A percentile compares a stretch with the other conserved stretches of the same genome.
phyloP scores from a whole-genome alignment of 176 grass and related monocot genomes.

The Raddia distichophylla region DNA sequence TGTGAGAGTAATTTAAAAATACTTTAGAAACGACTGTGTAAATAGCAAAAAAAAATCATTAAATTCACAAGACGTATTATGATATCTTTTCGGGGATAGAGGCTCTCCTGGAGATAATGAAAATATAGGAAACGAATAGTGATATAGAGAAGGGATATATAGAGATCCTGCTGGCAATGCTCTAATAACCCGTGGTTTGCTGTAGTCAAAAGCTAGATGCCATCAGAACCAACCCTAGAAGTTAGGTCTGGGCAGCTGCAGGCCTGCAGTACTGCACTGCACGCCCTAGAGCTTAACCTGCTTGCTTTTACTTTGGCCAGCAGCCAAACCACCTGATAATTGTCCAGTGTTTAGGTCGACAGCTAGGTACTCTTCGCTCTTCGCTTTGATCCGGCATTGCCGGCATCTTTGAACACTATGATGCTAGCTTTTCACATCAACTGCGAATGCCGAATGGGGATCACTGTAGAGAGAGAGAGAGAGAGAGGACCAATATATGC shows the following conservation, averaged over 20 bases:
- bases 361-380: background rate
- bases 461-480: background rate
- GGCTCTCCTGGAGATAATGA: no score
- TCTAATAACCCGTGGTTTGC: background rate
- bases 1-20: no score
- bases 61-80: no score
- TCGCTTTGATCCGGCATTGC: slow-evolving; percentile 32
- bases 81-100: no score
- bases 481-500: background rate
- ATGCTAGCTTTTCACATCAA: slow-evolving; percentile 21
- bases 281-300: slow-evolving; percentile 20
- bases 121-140: no score
- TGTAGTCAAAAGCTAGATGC: slow-evolving; percentile 56
- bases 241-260: slow-evolving; percentile 6
- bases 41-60: no score
- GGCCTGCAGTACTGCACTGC: background rate
- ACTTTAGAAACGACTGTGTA: no score
- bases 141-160: no score
- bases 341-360: slow-evolving; percentile 43
- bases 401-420: slow-evolving; percentile 42
- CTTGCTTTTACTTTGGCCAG: slow-evolving; percentile 30
- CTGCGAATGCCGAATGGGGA: background rate
- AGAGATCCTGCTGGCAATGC: no score
- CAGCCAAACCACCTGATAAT: slow-evolving; percentile 46
- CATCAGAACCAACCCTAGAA: slow-evolving; percentile 52